Base-by-base conservation (phyloP, 176 grass and related monocot species). In the Phoenix dactylifera region DNA sequence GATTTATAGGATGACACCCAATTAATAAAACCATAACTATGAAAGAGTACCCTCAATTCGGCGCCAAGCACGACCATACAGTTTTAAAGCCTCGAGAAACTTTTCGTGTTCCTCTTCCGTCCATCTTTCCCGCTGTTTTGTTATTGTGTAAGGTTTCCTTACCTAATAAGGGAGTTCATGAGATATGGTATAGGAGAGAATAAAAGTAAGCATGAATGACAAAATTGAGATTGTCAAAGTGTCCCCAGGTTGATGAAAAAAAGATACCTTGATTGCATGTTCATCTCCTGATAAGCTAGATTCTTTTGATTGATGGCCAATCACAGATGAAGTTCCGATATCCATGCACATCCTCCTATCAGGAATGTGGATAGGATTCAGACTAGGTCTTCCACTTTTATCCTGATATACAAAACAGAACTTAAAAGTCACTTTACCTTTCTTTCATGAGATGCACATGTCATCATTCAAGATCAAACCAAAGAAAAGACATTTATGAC, bases 61-160 rank as follows among this genome's bases (percentile, higher is more conserved):
- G 15, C 86, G 87, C 92, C 92, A 96, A 51, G 74, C 79, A 18
- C 92, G 92, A 1, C 92, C 92, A 28, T 85, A 87, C 18, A 96
- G 59, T 72, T 78, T 83, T 55, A 96, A 54, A 25, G 92, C 92
- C 72, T 90, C 86, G 52, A 96, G 49, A 66, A 96, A 96, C 75
- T 82, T 96, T 1, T 77, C 75, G 0, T 96, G 92, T 58, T 96
- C 92, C 60, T 96, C 75, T 17, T 90, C 87, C 18, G 86, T 87
- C 92, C 92, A 96, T 72, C 80, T 96, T 72, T 96, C 92, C 58
- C 92, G 44, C 74, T 88, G 87, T 67, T 97, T 97, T 1, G 92
- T 75, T 74, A 85, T 88, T 1, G 78, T 91, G 55, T 97, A 97
- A 7, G 87, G 92, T 65, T 97, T 97, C 72, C 92, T 71, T 51